Base-by-base conservation (phyloP, 805 yeast genomes). In the Isabelozyma pseudorhagii region DNA sequence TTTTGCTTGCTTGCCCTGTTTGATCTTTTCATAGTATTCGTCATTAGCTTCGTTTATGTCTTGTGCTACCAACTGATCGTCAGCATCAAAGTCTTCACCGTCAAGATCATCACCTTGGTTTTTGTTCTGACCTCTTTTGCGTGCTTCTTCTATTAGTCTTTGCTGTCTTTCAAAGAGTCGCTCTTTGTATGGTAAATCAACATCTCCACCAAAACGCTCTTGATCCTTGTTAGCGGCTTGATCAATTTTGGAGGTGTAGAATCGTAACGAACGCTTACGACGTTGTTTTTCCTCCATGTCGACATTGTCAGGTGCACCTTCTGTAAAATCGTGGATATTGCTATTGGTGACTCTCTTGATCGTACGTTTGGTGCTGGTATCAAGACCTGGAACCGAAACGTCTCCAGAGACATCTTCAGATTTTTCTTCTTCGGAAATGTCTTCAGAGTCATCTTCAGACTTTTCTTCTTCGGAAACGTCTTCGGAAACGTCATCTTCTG, bases 221-320 rank as follows among this genome's bases (percentile, higher is more conserved):
- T 47, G 51, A 41, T 71, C 73, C 66, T 85, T 86, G 57, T 77
- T 75, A 27, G 79, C 84, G 46, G 85, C 85, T 71, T 92, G 96
- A 66, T 91, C 97, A 67, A 94, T 92, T 69, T 93, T 92, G 50
- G 98, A 89, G 1, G 99, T 94, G 78, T 94, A 94, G 83, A 94
- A 94, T 52, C 98, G 84, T 60, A 94, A 80, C 2, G 96, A 80
- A 63, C 82, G 82, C 74, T 85, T 87, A 59, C 96, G 83, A 17
- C 84, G 80, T 51, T 79, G 81, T 72, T 92, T 93, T 50, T 91
- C 98, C 61, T 89, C 96, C 42, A 80, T 78, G 68, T 94, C 98
- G 44, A 90, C 84, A 27, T 83, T 94, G 46, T 88, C 96, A 42
- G 88, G 78, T 2, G 58, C 52, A 34, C 78, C 82, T 28, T 90